These are phyloP conservation scores for Periglandula ipomoeae DNA, from an alignment of 2,329 filamentous ascomycete species.

Conservation along the genomic window DNA sequence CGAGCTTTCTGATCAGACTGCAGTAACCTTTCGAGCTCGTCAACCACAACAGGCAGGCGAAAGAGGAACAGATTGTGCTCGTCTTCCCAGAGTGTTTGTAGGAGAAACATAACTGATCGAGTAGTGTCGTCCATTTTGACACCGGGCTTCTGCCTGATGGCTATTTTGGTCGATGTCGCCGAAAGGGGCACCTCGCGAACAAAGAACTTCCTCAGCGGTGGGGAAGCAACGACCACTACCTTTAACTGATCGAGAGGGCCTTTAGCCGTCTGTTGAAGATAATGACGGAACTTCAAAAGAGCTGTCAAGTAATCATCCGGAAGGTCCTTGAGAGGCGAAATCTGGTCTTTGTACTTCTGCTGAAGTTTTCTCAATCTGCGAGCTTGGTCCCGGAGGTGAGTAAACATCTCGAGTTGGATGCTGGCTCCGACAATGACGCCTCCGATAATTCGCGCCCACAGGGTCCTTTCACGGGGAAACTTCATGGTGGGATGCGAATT, in stretches of 20 bases:
- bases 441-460: slow-evolving; percentile 32
- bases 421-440: slow-evolving; percentile 24
- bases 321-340: slow-evolving; percentile 23
- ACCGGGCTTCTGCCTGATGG: slow-evolving; percentile 9
- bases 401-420: slow-evolving; percentile 27
- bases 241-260: slow-evolving; percentile 19
- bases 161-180: slow-evolving; percentile 14
- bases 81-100: slow-evolving; percentile 29
- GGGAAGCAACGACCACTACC: slow-evolving; percentile 23
- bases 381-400: slow-evolving; percentile 26
- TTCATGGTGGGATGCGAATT: slow-evolving; percentile 17
- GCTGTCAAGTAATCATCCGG: slow-evolving; percentile 23
- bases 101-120: slow-evolving; percentile 25
- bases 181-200: slow-evolving; percentile 18
- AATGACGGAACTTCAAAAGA: slow-evolving; percentile 30
- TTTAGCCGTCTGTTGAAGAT: slow-evolving; percentile 23
- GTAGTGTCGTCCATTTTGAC: slow-evolving; percentile 14
- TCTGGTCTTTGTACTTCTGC: slow-evolving; percentile 19
- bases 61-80: slow-evolving; percentile 20
- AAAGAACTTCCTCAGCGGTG: slow-evolving; percentile 28
- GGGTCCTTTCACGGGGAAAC: slow-evolving; percentile 10
- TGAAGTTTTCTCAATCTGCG: slow-evolving; percentile 19
- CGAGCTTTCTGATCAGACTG: slow-evolving; percentile 25
- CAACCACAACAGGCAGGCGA: slow-evolving; percentile 28
- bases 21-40: slow-evolving; percentile 39